Conservation (phyloP, 495 filamentous ascomycete genomes). For the Aspergillus asperescens region DNA sequence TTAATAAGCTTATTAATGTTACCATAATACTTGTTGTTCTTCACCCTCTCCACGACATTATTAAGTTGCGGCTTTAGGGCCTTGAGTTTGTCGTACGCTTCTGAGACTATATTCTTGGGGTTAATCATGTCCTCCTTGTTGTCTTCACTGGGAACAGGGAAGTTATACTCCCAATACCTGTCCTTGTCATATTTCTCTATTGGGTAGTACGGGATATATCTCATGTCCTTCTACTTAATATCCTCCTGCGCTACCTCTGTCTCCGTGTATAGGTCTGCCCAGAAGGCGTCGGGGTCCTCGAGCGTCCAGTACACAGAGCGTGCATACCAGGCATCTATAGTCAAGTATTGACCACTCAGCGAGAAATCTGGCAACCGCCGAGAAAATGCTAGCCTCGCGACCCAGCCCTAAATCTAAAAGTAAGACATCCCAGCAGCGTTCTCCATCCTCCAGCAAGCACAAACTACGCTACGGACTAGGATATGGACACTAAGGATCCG, state of each 20-base stretch:
- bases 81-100: not conserved
- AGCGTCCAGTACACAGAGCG: conserved; percentile 4
- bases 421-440: not conserved
- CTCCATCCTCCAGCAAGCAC: not conserved
- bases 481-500: not conserved
- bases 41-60: not conserved
- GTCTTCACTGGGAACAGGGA: conserved; percentile 3
- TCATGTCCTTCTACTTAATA: not conserved
- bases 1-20: conserved; percentile 1
- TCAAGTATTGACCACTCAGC: not conserved
- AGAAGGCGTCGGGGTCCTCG: not conserved
- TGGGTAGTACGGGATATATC: not conserved
- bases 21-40: not conserved
- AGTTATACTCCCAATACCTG: conserved; percentile 1
- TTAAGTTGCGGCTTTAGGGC: not conserved
- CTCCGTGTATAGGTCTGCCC: not conserved
- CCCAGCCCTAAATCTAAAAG: not conserved
- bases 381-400: not conserved
- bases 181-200: not conserved
- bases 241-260: not conserved
- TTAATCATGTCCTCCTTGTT: conserved; percentile 1
- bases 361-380: conserved; percentile 1
- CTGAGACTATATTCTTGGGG: conserved; percentile 4
- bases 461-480: not conserved
- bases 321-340: not conserved